These are phyloP conservation scores for Barnettozyma populi DNA, from an alignment of 805 yeast genomes.

Conservation along the genomic window DNA sequence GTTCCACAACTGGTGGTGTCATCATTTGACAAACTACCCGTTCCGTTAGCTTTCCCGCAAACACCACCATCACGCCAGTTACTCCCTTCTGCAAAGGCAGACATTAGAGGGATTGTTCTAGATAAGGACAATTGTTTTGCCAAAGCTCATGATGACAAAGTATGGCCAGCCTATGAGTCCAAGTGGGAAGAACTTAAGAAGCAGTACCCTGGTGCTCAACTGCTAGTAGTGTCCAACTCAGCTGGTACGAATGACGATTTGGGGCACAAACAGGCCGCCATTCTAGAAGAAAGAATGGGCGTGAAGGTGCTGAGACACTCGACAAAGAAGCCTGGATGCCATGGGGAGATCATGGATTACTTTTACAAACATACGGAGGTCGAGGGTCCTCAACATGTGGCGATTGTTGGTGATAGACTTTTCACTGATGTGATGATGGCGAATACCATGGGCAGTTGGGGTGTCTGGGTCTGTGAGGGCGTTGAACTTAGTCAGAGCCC, in stretches of 20 bases:
- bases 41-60: slow-evolving; percentile 43
- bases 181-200: slow-evolving; percentile 50
- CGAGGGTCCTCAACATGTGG: slow-evolving; percentile 54
- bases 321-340: slow-evolving; percentile 81
- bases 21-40: slow-evolving; percentile 54
- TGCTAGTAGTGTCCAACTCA: slow-evolving; percentile 83
- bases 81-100: slow-evolving; percentile 14
- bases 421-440: slow-evolving; percentile 94
- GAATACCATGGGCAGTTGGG: slow-evolving; percentile 82
- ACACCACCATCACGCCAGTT: slow-evolving; percentile 3
- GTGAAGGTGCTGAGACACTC: slow-evolving; percentile 65
- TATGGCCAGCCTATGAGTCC: slow-evolving; percentile 65
- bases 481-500: slow-evolving; percentile 49
- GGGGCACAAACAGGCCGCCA: slow-evolving; percentile 50
- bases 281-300: slow-evolving; percentile 59
- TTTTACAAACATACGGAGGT: slow-evolving; percentile 43
- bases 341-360: slow-evolving; percentile 57
- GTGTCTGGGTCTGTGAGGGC: slow-evolving; percentile 81
- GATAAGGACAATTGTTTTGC: slow-evolving; percentile 98
- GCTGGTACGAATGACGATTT: slow-evolving; percentile 85
- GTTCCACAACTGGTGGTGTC: slow-evolving; percentile 55
- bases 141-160: slow-evolving; percentile 67
- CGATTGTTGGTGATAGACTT: slow-evolving; percentile 85
- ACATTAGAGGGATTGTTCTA: slow-evolving; percentile 70
- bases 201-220: slow-evolving; percentile 55